Percentiles rank a stretch among this genome's conserved stretches.
Evolutionary conservation across 169 alveolate genomes (phyloP).

Genomic region (Plasmodium chabaudi): DNA sequence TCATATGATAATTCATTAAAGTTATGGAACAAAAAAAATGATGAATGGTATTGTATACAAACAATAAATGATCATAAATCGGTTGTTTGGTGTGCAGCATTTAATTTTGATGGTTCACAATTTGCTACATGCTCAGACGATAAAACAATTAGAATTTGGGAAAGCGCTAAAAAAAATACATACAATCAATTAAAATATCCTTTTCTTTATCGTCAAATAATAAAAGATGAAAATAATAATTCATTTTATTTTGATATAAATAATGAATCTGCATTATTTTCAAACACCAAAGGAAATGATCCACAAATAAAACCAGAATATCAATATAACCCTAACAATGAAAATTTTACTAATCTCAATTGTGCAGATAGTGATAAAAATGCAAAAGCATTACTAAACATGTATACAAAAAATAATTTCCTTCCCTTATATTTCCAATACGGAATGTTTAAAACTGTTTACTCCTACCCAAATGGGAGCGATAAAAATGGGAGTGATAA

Average conservation of each 20-base stretch:
- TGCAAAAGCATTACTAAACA: not conserved
- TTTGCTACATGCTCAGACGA: conserved; percentile 84
- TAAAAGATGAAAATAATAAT: conserved; percentile 25
- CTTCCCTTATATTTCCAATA: conserved; percentile 36
- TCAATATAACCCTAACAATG: no score
- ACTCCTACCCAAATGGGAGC: not conserved
- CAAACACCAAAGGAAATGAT: not conserved
- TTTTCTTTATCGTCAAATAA: conserved; percentile 43
- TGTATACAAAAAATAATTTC: conserved; percentile 17
- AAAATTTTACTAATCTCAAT: not conserved
- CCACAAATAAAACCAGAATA: not conserved
- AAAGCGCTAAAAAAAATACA: conserved; percentile 23
- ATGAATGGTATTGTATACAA: conserved; percentile 86
- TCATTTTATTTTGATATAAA: not conserved
- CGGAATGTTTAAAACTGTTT: conserved; percentile 47
- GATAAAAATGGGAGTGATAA: not conserved
- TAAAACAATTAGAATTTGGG: conserved; percentile 49
- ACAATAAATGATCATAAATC: conserved; percentile 79
- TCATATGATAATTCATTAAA: conserved; percentile 69
- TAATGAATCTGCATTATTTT: no score
- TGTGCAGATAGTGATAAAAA: conserved; percentile 9
- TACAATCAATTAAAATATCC: conserved; percentile 48
- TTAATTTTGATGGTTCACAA: conserved; percentile 79
- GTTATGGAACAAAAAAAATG: conserved; percentile 32
- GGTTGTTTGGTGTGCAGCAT: conserved; percentile 84